A percentile compares a stretch with the other conserved stretches of the same genome.
phyloP scores from a whole-genome alignment of 2,329 filamentous ascomycete species.

The Phialocephala subalpina region DNA sequence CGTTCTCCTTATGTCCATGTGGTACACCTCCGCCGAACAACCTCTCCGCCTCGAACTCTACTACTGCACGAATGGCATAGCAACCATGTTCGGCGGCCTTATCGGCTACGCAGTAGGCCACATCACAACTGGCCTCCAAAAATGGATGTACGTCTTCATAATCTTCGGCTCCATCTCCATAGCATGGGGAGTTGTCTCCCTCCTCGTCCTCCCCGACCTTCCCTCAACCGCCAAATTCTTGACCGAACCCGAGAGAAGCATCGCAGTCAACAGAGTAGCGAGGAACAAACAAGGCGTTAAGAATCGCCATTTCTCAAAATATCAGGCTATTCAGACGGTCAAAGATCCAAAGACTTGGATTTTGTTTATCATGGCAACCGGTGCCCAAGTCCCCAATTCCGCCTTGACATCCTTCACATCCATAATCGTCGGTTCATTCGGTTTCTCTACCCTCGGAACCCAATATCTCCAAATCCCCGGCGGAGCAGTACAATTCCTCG shows the following conservation, averaged over 20 bases:
- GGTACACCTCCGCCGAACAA: slow-evolving; percentile 50
- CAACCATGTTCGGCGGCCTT: slow-evolving; percentile 59
- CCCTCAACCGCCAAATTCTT: slow-evolving; percentile 70
- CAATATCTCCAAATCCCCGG: slow-evolving; percentile 68
- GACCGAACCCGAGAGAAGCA: slow-evolving; percentile 59
- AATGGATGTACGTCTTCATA: slow-evolving; percentile 66
- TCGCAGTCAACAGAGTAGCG: slow-evolving; percentile 61
- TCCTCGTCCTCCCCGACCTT: slow-evolving; percentile 67
- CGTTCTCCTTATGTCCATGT: slow-evolving; percentile 49
- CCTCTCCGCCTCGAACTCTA: slow-evolving; percentile 48
- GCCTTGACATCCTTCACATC: slow-evolving; percentile 58
- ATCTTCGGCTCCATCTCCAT: slow-evolving; percentile 65
- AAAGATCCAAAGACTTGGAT: slow-evolving; percentile 67
- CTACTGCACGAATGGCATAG: slow-evolving; percentile 50
- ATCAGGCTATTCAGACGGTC: slow-evolving; percentile 56
- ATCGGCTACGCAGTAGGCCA: slow-evolving; percentile 59
- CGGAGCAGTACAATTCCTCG: slow-evolving; percentile 63
- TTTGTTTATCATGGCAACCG: slow-evolving; percentile 58
- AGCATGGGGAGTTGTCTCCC: slow-evolving; percentile 61
- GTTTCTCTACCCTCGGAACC: slow-evolving; percentile 54
- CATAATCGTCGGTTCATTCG: slow-evolving; percentile 39
- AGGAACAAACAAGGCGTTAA: slow-evolving; percentile 61
- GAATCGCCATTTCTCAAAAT: slow-evolving; percentile 56
- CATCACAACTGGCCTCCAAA: slow-evolving; percentile 57
- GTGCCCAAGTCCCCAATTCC: slow-evolving; percentile 63